Percentiles rank a stretch among this genome's conserved stretches.
Evolutionary conservation across 257 asterid genomes (phyloP).

Genomic region (Solanum piurae): DNA sequence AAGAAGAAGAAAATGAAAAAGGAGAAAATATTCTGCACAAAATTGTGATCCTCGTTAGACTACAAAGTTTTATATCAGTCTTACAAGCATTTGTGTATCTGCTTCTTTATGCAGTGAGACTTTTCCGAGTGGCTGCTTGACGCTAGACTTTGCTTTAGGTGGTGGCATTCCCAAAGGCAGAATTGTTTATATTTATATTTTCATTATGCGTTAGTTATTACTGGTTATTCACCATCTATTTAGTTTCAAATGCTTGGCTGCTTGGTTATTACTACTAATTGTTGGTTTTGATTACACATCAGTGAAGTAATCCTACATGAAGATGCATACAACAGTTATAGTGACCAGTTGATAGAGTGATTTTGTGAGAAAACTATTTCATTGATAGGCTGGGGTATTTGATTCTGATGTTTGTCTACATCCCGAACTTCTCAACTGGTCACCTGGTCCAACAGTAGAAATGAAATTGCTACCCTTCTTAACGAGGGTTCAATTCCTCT

Average conservation of each 20-base stretch:
- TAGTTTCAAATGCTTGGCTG: not conserved
- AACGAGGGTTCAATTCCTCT: too few relatives aligned
- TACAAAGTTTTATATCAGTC: not conserved
- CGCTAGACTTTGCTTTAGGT: slow-evolving; percentile 91
- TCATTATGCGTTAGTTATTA: not conserved
- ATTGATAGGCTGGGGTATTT: not conserved
- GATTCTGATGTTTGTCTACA: not conserved
- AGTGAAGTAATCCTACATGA: not conserved
- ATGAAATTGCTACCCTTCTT: too few relatives aligned
- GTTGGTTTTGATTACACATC: not conserved
- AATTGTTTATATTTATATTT: slow-evolving; percentile 25
- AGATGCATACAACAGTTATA: not conserved
- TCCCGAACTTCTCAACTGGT: not conserved
- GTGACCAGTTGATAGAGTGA: not conserved
- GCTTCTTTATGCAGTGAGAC: slow-evolving; percentile 58
- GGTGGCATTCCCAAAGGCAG: slow-evolving; percentile 98
- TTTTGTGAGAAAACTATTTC: not conserved
- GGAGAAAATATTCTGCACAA: not conserved
- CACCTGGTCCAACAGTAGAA: too few relatives aligned
- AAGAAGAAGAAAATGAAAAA: not conserved
- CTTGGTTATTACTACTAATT: not conserved
- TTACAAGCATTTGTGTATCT: not conserved
- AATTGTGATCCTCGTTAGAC: not conserved
- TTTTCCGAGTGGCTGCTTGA: slow-evolving; percentile 93
- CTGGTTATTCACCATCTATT: not conserved